A percentile compares a stretch with the other conserved stretches of the same genome.
phyloP scores from a whole-genome alignment of 179 eudicot species.

The Kewa caespitosa region DNA sequence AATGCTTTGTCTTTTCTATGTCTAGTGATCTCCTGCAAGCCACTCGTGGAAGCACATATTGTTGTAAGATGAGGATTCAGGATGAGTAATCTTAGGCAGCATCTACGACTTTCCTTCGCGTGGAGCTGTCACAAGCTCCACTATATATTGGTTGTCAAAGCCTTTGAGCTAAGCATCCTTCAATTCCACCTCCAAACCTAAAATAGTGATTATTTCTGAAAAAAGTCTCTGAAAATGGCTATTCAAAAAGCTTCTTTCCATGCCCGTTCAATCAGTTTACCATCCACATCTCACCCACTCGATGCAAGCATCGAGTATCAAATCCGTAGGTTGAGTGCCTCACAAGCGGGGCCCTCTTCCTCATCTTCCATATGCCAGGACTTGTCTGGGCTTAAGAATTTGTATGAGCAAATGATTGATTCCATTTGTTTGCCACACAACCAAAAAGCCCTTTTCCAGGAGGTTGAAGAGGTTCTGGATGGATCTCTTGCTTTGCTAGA shows the following conservation, averaged over 20 bases:
- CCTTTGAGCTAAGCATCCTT: slow-evolving; percentile 7
- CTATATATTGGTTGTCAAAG: slow-evolving; percentile 4
- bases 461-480: slow-evolving; percentile 27
- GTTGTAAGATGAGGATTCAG: neutral
- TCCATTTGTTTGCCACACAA: slow-evolving; percentile 24
- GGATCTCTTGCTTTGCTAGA: slow-evolving; percentile 29
- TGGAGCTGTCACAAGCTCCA: neutral
- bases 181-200: neutral
- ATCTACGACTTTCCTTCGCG: neutral
- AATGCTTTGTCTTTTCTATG: slow-evolving; percentile 2
- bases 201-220: neutral
- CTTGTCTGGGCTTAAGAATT: slow-evolving; percentile 22
- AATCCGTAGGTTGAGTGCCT: slow-evolving; percentile 14
- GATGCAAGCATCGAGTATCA: slow-evolving; percentile 20
- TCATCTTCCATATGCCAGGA: slow-evolving; percentile 18
- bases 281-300: slow-evolving; percentile 25
- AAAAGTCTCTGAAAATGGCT: neutral
- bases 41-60: neutral
- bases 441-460: slow-evolving; percentile 21
- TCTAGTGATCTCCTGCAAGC: neutral
- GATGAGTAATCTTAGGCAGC: slow-evolving; percentile 1
- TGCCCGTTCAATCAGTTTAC: slow-evolving; percentile 23
- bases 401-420: slow-evolving; percentile 25
- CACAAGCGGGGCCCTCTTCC: slow-evolving; percentile 20
- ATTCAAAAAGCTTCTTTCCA: slow-evolving; percentile 3